Conservation (phyloP, 2,329 filamentous ascomycete species). For the Hypoxylon sp. region DNA sequence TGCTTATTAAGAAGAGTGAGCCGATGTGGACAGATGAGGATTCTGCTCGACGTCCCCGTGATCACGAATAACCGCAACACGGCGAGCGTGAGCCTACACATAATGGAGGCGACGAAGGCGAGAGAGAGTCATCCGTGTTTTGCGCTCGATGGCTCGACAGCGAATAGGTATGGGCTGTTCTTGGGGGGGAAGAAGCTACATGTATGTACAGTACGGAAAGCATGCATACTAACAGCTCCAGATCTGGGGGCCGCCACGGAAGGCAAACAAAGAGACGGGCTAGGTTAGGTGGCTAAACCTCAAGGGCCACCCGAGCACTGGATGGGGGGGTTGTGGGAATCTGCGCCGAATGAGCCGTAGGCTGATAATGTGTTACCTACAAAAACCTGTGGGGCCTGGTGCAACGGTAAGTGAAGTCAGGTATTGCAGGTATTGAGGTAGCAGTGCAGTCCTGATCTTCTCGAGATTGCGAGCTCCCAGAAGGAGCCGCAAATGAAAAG, state of each 20-base stretch:
- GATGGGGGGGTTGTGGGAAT: conserved; percentile 57
- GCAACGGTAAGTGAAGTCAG: conserved; percentile 51
- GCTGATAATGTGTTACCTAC: conserved; percentile 61
- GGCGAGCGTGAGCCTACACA: conserved; percentile 9
- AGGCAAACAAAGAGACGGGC: conserved; percentile 40
- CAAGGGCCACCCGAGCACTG: conserved; percentile 45
- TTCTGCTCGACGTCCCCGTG: conserved; percentile 27
- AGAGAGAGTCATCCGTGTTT: conserved; percentile 15
- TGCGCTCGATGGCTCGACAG: conserved; percentile 16
- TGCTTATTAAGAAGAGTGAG: conserved; percentile 41
- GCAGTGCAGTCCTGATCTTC: conserved; percentile 41
- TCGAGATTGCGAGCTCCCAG: conserved; percentile 32
- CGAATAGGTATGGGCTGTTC: conserved; percentile 22
- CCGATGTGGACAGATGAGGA: conserved; percentile 39
- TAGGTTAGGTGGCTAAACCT: conserved; percentile 43
- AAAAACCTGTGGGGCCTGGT: conserved; percentile 52
- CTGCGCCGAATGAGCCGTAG: conserved; percentile 64
- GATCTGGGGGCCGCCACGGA: conserved; percentile 35
- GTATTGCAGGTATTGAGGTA: conserved; percentile 43
- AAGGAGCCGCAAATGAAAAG: conserved; percentile 45
- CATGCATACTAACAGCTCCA: conserved; percentile 34
- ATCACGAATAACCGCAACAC: conserved; percentile 30
- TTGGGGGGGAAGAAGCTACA: conserved; percentile 18
- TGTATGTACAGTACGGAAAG: conserved; percentile 24
- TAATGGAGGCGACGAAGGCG: conserved; percentile 3